These are phyloP conservation scores for Neocatenulostroma microsporum DNA, from an alignment of 2,329 filamentous ascomycete genomes.

Conservation along the genomic window DNA sequence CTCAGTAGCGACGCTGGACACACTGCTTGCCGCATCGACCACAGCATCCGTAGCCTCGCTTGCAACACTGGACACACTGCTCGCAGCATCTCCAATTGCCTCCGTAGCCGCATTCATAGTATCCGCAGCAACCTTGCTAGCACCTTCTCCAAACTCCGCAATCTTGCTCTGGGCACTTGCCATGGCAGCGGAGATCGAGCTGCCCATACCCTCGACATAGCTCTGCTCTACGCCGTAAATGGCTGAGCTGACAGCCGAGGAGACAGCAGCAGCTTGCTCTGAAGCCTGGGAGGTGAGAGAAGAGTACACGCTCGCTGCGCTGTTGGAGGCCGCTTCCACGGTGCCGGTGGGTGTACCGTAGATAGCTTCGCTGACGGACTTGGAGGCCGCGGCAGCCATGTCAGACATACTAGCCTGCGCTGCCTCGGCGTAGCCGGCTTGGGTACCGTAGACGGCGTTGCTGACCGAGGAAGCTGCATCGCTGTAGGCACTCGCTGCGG, in stretches of 20 bases:
- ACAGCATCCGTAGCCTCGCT: constrained; percentile 32
- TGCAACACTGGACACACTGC: constrained; percentile 37
- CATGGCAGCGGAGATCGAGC: constrained; percentile 34
- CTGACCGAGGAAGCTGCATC: constrained; percentile 29
- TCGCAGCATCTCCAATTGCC: constrained; percentile 41
- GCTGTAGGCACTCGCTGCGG: constrained; percentile 46
- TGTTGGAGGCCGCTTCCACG: constrained; percentile 38
- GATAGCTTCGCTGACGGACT: constrained; percentile 49
- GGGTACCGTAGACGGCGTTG: constrained; percentile 49
- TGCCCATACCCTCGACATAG: constrained; percentile 40
- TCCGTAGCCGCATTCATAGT: constrained; percentile 28
- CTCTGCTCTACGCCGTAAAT: constrained; percentile 47
- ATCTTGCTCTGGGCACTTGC: constrained; percentile 39
- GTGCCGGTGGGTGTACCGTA: constrained; percentile 48
- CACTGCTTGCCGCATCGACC: constrained; percentile 41
- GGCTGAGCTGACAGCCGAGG: constrained; percentile 37
- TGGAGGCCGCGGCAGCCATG: constrained; percentile 49
- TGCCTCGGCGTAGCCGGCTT: constrained; percentile 45
- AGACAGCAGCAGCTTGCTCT: constrained; percentile 39
- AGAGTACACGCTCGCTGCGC: constrained; percentile 37
- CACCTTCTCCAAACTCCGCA: constrained; percentile 32
- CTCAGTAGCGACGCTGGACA: constrained; percentile 31
- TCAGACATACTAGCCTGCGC: constrained; percentile 47
- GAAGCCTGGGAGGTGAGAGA: constrained; percentile 41
- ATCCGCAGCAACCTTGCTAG: constrained; percentile 23